Percentiles rank a stretch among this genome's conserved stretches.
phyloP scores from a whole-genome alignment of 805 yeast species.

The Kregervanrija fluxuum region DNA sequence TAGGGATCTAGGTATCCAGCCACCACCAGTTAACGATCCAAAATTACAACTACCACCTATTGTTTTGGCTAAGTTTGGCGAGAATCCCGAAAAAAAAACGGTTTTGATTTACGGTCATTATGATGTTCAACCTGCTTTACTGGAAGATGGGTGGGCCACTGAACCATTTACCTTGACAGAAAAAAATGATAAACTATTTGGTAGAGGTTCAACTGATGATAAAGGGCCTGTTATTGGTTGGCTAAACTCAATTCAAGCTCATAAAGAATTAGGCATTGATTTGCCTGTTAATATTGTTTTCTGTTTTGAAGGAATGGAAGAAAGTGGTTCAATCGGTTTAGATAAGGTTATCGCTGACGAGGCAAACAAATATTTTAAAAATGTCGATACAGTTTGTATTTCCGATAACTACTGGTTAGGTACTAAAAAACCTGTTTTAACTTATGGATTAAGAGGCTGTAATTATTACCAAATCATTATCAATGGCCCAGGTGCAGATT shows the following conservation, averaged over 20 bases:
- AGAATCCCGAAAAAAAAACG: constrained; percentile 76
- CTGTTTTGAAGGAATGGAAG: constrained; percentile 99
- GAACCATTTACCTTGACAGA: constrained; percentile 81
- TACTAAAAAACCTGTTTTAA: constrained; percentile 90
- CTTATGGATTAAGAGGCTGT: constrained; percentile 96
- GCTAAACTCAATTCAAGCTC: constrained; percentile 91
- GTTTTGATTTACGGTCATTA: constrained; percentile 93
- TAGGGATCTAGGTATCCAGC: constrained; percentile 81
- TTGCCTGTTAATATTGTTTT: constrained; percentile 88
- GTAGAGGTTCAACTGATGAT: constrained; percentile 96
- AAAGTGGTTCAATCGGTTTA: constrained; percentile 89
- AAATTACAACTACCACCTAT: constrained; percentile 83
- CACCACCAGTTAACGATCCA: constrained; percentile 73
- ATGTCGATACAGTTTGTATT: constrained; percentile 90
- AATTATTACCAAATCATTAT: constrained; percentile 81
- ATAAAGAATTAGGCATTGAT: constrained; percentile 73
- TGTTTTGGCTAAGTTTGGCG: constrained; percentile 83
- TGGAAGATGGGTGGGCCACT: constrained; percentile 91
- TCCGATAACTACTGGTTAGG: constrained; percentile 99
- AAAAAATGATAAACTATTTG: constrained; percentile 64
- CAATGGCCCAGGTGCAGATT: constrained; percentile 92
- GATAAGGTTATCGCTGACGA: constrained; percentile 77
- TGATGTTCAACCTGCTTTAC: constrained; percentile 94
- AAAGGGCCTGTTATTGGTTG: constrained; percentile 98
- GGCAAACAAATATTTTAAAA: constrained; percentile 73